These are phyloP conservation scores for Mycosphaerelloides madeirae DNA, from an alignment of 2,329 filamentous ascomycete genomes.

Conservation along the genomic window DNA sequence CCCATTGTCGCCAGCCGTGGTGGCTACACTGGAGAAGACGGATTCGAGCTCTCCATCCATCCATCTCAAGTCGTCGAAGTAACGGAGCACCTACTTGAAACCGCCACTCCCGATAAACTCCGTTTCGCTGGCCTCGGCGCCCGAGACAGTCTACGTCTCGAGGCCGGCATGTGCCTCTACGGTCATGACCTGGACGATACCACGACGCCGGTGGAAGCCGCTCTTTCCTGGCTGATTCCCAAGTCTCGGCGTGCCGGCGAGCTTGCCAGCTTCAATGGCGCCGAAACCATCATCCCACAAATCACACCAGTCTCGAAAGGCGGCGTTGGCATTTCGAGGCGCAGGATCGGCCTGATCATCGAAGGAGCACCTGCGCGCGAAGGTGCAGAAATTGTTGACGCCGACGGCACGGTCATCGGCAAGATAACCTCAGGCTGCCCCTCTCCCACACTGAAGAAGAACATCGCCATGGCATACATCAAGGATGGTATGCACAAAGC, in stretches of 20 bases:
- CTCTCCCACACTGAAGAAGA: slow-evolving; percentile 77
- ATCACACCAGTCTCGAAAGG: slow-evolving; percentile 47
- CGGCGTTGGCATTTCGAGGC: slow-evolving; percentile 57
- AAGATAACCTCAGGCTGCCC: slow-evolving; percentile 85
- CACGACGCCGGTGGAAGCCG: slow-evolving; percentile 64
- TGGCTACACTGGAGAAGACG: slow-evolving; percentile 96
- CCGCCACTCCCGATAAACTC: slow-evolving; percentile 56
- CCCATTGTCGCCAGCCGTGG: slow-evolving; percentile 74
- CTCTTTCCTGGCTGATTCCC: slow-evolving; percentile 75
- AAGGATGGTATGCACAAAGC: slow-evolving; percentile 75
- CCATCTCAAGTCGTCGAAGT: slow-evolving; percentile 60
- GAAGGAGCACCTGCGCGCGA: slow-evolving; percentile 86
- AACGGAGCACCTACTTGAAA: slow-evolving; percentile 64
- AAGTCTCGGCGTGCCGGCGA: slow-evolving; percentile 62
- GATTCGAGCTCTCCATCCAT: slow-evolving; percentile 90
- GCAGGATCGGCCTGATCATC: slow-evolving; percentile 75
- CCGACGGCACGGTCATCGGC: slow-evolving; percentile 65
- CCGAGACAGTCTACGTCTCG: slow-evolving; percentile 84
- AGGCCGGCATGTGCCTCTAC: slow-evolving; percentile 99
- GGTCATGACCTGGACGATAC: slow-evolving; percentile 90
- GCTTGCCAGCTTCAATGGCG: slow-evolving; percentile 74
- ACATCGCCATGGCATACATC: slow-evolving; percentile 95
- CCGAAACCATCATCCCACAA: slow-evolving; percentile 70
- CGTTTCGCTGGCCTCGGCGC: slow-evolving; percentile 85
- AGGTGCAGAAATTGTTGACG: slow-evolving; percentile 70